These are phyloP conservation scores for Hanseniaspora sp. DNA, from an alignment of 1,139 yeast species.

Conservation along the genomic window DNA sequence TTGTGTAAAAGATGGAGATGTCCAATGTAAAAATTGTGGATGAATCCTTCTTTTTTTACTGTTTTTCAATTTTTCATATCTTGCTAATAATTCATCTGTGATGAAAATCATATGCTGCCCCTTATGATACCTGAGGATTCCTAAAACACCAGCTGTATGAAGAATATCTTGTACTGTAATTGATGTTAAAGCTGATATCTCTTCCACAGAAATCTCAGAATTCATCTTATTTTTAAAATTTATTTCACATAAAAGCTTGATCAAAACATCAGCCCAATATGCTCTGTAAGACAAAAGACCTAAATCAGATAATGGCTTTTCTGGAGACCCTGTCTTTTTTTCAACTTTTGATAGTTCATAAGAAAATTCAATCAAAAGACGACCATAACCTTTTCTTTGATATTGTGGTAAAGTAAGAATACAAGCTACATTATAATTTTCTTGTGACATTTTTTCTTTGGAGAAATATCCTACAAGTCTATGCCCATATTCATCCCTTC, in stretches of 20 bases:
- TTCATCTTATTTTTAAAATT: slow-evolving; percentile 36
- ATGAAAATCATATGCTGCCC: slow-evolving; percentile 92
- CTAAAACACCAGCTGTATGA: slow-evolving; percentile 83
- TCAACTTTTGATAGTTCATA: slow-evolving; percentile 81
- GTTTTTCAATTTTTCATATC: slow-evolving; percentile 61
- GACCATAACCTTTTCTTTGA: slow-evolving; percentile 90
- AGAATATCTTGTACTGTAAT: slow-evolving; percentile 95
- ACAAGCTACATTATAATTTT: slow-evolving; percentile 94
- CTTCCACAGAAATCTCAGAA: slow-evolving; percentile 79
- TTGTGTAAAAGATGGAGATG: slow-evolving; percentile 93
- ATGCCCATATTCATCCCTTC: slow-evolving; percentile 77
- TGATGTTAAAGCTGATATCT: slow-evolving; percentile 71
- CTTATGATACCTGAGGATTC: slow-evolving; percentile 80
- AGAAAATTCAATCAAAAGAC: slow-evolving; percentile 80
- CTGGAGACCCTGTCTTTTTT: slow-evolving; percentile 89
- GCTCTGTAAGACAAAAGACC: slow-evolving; percentile 91
- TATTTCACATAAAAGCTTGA: slow-evolving; percentile 47
- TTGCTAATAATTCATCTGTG: slow-evolving; percentile 68
- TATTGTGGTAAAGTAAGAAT: slow-evolving; percentile 90
- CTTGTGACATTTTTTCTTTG: slow-evolving; percentile 91
- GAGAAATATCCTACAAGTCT: slow-evolving; percentile 94
- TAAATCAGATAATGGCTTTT: slow-evolving; percentile 88
- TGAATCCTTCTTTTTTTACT: slow-evolving; percentile 73
- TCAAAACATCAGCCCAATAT: slow-evolving; percentile 87
- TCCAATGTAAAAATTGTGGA: slow-evolving; percentile 68